phyloP scores from a whole-genome alignment of 306 rosid species.

The Vicia faba region DNA sequence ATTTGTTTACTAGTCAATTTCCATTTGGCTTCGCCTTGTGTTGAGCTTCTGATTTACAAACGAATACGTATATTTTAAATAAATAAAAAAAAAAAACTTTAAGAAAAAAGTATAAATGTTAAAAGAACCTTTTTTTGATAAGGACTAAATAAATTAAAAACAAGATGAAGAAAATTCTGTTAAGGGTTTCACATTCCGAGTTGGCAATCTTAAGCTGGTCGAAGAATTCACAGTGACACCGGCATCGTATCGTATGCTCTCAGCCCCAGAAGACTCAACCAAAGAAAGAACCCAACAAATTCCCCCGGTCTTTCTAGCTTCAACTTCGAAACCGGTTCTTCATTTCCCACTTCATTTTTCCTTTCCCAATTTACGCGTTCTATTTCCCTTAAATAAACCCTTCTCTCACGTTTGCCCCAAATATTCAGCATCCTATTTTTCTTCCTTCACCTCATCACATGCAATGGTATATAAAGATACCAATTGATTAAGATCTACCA shows the following conservation, averaged over 20 bases:
- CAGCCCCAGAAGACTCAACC: background rate
- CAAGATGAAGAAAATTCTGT: no score
- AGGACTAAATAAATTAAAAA: no score
- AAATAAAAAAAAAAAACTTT: no score
- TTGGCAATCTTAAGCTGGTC: background rate
- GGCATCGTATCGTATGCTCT: constrained; percentile 31
- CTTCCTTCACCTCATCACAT: background rate
- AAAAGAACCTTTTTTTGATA: no score
- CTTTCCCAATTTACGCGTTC: constrained; percentile 28
- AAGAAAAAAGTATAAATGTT: no score
- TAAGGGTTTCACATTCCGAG: background rate
- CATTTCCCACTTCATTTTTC: background rate
- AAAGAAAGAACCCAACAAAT: constrained; percentile 24
- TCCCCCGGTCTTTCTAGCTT: constrained; percentile 35
- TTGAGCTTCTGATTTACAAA: no score
- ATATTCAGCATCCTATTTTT: background rate
- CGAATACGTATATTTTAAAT: no score
- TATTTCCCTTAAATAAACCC: constrained; percentile 43
- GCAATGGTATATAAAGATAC: constrained; percentile 32
- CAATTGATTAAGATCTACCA: constrained; percentile 34
- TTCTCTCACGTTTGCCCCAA: constrained; percentile 31
- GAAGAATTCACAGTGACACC: background rate
- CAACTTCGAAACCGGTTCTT: constrained; percentile 23
- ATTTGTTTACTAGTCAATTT: no score
- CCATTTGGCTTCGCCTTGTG: no score